These are phyloP conservation scores for Tylopilus sp. DNA, from an alignment of 768 basidiomycete species.

Conservation along the genomic window DNA sequence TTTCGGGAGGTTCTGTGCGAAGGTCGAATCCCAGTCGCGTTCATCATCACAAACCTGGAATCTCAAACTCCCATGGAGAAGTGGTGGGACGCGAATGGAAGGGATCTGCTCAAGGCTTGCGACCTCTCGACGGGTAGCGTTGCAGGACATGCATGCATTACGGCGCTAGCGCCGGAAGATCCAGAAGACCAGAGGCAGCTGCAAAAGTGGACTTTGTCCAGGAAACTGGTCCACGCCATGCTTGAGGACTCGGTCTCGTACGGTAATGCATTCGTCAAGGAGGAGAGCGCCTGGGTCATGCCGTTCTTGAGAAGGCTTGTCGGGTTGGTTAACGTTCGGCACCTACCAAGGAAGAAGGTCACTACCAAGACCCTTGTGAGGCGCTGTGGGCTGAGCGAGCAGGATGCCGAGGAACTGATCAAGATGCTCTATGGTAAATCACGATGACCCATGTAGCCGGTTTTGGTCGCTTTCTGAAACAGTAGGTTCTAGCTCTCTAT, in stretches of 20 bases:
- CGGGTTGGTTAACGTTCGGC: too few species aligned
- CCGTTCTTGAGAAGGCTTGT: constrained; percentile 19
- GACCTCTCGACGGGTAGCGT: constrained; percentile 8
- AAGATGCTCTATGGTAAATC: too few species aligned
- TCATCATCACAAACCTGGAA: constrained; percentile 40
- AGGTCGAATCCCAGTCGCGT: too few species aligned
- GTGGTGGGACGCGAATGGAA: constrained; percentile 29
- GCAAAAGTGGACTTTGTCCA: constrained; percentile 13
- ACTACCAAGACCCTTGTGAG: constrained; percentile 7
- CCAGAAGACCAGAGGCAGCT: background rate
- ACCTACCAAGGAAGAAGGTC: constrained; percentile 8
- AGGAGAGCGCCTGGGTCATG: constrained; percentile 21
- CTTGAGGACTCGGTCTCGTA: too few species aligned
- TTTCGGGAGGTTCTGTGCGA: constrained; percentile 39
- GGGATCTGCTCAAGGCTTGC: constrained; percentile 9
- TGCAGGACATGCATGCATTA: constrained; percentile 31
- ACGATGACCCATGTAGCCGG: too few species aligned
- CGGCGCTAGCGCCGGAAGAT: constrained; percentile 11
- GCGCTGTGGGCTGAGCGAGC: constrained; percentile 19
- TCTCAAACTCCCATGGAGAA: constrained; percentile 24
- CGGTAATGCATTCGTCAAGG: constrained; percentile 13
- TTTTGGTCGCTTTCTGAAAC: too few species aligned
- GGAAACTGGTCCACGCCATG: too few species aligned
- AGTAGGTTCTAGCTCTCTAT: too few species aligned
- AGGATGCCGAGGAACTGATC: too few species aligned